phyloP scores from a whole-genome alignment of 2,329 filamentous ascomycete genomes.

The Alternaria tenuissima region DNA sequence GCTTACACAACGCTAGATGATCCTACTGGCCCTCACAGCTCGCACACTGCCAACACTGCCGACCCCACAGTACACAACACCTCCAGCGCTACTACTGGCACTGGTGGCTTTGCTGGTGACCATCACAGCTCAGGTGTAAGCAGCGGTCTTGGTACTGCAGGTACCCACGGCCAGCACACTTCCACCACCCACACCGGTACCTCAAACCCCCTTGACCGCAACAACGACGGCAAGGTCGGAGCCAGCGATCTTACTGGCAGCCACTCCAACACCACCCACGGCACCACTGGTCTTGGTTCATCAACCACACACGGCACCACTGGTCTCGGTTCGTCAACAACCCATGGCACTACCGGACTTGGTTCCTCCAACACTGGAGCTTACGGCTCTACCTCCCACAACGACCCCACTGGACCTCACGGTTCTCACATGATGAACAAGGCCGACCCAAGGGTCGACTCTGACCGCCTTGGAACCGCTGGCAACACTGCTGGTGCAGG shows the following conservation, averaged over 20 bases:
- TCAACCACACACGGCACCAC: no score
- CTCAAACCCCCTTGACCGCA: no score
- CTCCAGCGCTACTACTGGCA: slow-evolving; percentile 24
- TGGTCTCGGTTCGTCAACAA: background rate
- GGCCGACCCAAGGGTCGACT: slow-evolving; percentile 48
- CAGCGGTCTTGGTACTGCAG: slow-evolving; percentile 10
- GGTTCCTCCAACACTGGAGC: background rate
- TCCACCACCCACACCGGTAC: background rate
- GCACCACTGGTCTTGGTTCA: background rate
- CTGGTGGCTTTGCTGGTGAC: background rate
- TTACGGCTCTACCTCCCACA: slow-evolving; percentile 31
- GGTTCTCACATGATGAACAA: slow-evolving; percentile 33
- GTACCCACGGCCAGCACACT: background rate
- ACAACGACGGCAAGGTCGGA: no score
- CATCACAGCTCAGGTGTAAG: slow-evolving; percentile 11
- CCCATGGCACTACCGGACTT: background rate
- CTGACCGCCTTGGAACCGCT: slow-evolving; percentile 40
- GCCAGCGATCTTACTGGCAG: no score
- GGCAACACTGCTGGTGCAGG: slow-evolving; percentile 39
- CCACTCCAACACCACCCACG: background rate
- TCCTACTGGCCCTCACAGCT: slow-evolving; percentile 42
- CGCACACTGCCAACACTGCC: slow-evolving; percentile 38
- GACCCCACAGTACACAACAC: slow-evolving; percentile 12
- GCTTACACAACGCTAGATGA: slow-evolving; percentile 28
- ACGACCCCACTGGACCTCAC: slow-evolving; percentile 12